These are phyloP conservation scores for Somion occarium DNA, from an alignment of 1,284 basidiomycete species.

Conservation along the genomic window DNA sequence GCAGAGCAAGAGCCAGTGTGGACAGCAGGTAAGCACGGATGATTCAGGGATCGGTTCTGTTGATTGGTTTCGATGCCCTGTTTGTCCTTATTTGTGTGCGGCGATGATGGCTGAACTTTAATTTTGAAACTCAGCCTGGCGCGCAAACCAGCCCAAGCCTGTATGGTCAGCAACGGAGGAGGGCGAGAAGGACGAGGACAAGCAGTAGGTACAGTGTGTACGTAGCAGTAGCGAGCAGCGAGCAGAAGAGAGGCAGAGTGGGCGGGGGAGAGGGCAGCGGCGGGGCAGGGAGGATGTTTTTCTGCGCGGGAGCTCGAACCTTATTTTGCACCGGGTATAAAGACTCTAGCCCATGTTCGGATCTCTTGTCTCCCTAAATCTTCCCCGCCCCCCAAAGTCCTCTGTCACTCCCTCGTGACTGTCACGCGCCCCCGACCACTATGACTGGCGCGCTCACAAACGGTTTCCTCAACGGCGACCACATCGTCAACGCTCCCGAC, in stretches of 20 bases:
- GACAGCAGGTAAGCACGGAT: slow-evolving; percentile 66
- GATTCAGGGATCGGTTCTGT: slow-evolving; percentile 9
- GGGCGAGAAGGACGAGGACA: slow-evolving; percentile 52
- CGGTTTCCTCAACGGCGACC: slow-evolving; percentile 20
- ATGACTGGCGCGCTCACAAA: slow-evolving; percentile 30
- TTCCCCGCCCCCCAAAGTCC: slow-evolving; percentile 37
- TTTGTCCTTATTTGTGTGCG: slow-evolving; percentile 43
- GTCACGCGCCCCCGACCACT: slow-evolving; percentile 33
- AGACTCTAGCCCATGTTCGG: slow-evolving; percentile 63
- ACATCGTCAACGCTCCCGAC: slow-evolving; percentile 45
- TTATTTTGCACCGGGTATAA: slow-evolving; percentile 75
- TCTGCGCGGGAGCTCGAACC: slow-evolving; percentile 75
- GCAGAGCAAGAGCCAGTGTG: slow-evolving; percentile 76
- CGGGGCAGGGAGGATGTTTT: slow-evolving; percentile 27
- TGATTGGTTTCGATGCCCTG: slow-evolving; percentile 24
- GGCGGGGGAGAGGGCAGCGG: slow-evolving; percentile 15
- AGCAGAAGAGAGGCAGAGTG: slow-evolving; percentile 7
- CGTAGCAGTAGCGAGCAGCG: slow-evolving; percentile 8
- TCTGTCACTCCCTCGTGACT: slow-evolving; percentile 33
- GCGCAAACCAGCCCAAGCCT: slow-evolving; percentile 72
- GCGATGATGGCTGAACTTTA: slow-evolving; percentile 52
- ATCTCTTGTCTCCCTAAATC: slow-evolving; percentile 69
- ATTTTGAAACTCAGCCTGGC: slow-evolving; percentile 70
- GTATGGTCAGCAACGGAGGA: slow-evolving; percentile 59
- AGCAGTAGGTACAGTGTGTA: slow-evolving; percentile 30